Evolutionary conservation across 2,329 filamentous ascomycete genomes (phyloP).

Genomic region (Pseudogymnoascus sp.): DNA sequence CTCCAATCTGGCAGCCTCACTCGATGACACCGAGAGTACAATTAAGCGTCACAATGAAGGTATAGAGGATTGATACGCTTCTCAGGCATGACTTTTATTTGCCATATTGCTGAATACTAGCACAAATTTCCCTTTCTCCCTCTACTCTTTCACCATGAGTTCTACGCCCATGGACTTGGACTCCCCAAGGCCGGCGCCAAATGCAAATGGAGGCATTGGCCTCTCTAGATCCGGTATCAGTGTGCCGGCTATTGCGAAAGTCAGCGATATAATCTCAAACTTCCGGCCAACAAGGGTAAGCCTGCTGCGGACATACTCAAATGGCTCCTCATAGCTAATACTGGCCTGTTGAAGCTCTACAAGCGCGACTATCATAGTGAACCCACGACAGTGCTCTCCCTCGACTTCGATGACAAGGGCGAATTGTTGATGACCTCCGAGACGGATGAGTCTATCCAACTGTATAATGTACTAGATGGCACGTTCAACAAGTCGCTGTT

Average conservation of each 20-base stretch:
- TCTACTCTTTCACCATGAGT: not conserved
- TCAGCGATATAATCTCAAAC: constrained; percentile 67
- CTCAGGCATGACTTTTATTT: not conserved
- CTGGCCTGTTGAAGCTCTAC: constrained; percentile 42
- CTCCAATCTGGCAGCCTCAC: not conserved
- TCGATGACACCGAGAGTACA: not conserved
- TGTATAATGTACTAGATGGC: constrained; percentile 89
- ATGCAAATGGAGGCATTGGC: constrained; percentile 19
- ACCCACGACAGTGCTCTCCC: constrained; percentile 65
- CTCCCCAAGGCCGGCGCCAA: constrained; percentile 19
- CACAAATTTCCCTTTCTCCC: not conserved
- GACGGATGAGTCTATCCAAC: constrained; percentile 89
- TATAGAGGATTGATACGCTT: not conserved
- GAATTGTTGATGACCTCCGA: constrained; percentile 86
- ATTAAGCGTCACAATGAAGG: not conserved
- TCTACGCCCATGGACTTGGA: constrained; percentile 29
- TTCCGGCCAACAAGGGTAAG: constrained; percentile 74
- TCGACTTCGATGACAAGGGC: constrained; percentile 94
- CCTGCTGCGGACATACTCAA: constrained; percentile 10
- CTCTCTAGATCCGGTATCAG: constrained; percentile 15
- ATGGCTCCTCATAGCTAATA: constrained; percentile 11
- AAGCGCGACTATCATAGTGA: constrained; percentile 20
- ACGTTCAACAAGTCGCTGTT: constrained; percentile 81
- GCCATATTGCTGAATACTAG: constrained; percentile 2
- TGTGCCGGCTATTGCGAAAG: constrained; percentile 45